Conservation (phyloP, 2,329 filamentous ascomycete genomes). For the Diplodia intermedia region DNA sequence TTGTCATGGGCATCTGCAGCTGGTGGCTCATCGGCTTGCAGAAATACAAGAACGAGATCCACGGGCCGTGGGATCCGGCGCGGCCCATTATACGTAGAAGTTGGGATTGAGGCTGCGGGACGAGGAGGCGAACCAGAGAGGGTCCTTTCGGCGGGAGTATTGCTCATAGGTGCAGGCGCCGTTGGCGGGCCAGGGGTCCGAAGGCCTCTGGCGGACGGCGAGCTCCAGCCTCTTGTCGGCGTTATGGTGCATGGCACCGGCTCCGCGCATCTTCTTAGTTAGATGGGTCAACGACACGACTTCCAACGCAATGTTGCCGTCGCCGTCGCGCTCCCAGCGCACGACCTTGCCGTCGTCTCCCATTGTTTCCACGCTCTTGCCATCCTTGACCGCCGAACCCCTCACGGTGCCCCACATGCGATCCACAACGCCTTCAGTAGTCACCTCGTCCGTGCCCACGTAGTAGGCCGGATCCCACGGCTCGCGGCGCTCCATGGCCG, state of each 20-base stretch:
- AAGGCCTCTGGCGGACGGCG: constrained; percentile 32
- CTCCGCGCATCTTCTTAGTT: constrained; percentile 33
- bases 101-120: constrained; percentile 50
- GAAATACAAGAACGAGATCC: constrained; percentile 99
- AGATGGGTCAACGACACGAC: constrained; percentile 40
- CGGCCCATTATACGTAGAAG: constrained; percentile 81
- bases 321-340: constrained; percentile 41
- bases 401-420: constrained; percentile 44
- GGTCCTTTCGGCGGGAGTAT: constrained; percentile 40
- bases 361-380: constrained; percentile 37
- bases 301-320: constrained; percentile 42
- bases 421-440: constrained; percentile 44
- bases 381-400: constrained; percentile 23
- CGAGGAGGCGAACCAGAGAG: constrained; percentile 11
- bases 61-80: constrained; percentile 96
- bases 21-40: constrained; percentile 98
- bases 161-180: constrained; percentile 42
- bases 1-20: constrained; percentile 90
- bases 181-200: constrained; percentile 42
- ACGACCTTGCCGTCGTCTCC: constrained; percentile 41
- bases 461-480: constrained; percentile 49
- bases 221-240: constrained; percentile 28
- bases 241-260: constrained; percentile 6
- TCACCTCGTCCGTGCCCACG: constrained; percentile 47
- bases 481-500: constrained; percentile 41